phyloP scores from a whole-genome alignment of 2,329 filamentous ascomycete genomes.

The Fusarium sp. region DNA sequence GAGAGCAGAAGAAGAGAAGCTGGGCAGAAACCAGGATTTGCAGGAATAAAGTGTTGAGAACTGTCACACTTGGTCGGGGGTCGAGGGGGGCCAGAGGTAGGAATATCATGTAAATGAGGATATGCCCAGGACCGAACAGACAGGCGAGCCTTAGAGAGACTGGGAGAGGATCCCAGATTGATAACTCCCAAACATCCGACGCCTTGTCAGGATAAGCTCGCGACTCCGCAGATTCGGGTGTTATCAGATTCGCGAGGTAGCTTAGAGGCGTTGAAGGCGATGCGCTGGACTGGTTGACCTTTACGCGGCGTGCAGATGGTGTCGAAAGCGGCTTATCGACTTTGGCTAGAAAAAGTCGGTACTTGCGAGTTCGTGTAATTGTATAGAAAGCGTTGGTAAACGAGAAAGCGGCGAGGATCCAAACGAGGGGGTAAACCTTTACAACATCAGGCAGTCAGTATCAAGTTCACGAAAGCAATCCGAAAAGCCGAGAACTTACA shows the following conservation, averaged over 20 bases:
- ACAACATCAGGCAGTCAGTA: constrained; percentile 28
- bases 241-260: constrained; percentile 76
- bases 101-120: constrained; percentile 90
- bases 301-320: constrained; percentile 87
- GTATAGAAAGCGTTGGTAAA: constrained; percentile 83
- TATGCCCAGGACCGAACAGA: constrained; percentile 91
- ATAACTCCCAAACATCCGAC: constrained; percentile 93
- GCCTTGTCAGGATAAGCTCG: constrained; percentile 85
- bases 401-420: constrained; percentile 75
- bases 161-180: constrained; percentile 92
- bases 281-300: constrained; percentile 78
- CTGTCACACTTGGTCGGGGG: constrained; percentile 84
- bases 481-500: constrained; percentile 56
- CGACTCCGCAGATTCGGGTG: constrained; percentile 78
- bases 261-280: constrained; percentile 81
- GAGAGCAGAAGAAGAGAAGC: constrained; percentile 77
- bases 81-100: constrained; percentile 82
- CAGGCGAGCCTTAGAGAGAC: constrained; percentile 86
- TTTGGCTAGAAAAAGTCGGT: constrained; percentile 89
- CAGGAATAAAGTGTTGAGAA: constrained; percentile 84
- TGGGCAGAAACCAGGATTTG: constrained; percentile 81
- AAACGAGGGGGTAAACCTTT: constrained; percentile 78
- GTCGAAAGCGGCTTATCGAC: constrained; percentile 83
- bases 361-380: constrained; percentile 83
- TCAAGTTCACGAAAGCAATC: background rate